These are phyloP conservation scores for Penicillium sumatraense DNA, from an alignment of 2,329 filamentous ascomycete genomes.

Conservation along the genomic window DNA sequence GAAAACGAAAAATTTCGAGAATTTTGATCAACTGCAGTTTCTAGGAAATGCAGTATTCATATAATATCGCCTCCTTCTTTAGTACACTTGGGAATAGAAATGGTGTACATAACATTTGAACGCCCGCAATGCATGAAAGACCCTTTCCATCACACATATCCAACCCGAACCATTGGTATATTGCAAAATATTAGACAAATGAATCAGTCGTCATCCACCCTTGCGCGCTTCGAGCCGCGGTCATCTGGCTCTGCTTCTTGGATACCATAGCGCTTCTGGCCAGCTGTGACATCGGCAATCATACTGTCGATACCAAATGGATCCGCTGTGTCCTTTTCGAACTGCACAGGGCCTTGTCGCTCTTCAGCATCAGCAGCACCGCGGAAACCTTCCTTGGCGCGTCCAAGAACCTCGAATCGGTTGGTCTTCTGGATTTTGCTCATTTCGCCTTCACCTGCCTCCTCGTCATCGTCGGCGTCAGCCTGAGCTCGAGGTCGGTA, in stretches of 20 bases:
- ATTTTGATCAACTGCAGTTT: too few species aligned
- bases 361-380: conserved; percentile 79
- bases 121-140: conserved; percentile 36
- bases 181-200: conserved; percentile 11
- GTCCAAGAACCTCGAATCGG: conserved; percentile 86
- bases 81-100: not conserved
- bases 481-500: conserved; percentile 78
- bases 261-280: conserved; percentile 51
- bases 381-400: conserved; percentile 83
- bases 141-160: conserved; percentile 14
- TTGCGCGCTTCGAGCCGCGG: conserved; percentile 68
- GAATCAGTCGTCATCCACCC: conserved; percentile 71
- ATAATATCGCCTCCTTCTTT: not conserved
- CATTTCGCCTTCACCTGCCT: conserved; percentile 79
- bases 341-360: conserved; percentile 90
- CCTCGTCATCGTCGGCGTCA: conserved; percentile 79
- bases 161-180: conserved; percentile 18
- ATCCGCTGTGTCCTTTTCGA: conserved; percentile 85
- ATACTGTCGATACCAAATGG: conserved; percentile 96
- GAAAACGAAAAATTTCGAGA: too few species aligned
- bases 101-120: conserved; percentile 24
- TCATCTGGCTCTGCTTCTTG: conserved; percentile 44
- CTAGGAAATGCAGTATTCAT: not conserved
- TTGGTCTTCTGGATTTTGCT: conserved; percentile 83
- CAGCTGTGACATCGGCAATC: conserved; percentile 73